Evolutionary conservation across 2,329 filamentous ascomycete species (phyloP), one percentile per base, ranked within the genome.

Genomic region (Colletotrichum tropicicola): DNA sequence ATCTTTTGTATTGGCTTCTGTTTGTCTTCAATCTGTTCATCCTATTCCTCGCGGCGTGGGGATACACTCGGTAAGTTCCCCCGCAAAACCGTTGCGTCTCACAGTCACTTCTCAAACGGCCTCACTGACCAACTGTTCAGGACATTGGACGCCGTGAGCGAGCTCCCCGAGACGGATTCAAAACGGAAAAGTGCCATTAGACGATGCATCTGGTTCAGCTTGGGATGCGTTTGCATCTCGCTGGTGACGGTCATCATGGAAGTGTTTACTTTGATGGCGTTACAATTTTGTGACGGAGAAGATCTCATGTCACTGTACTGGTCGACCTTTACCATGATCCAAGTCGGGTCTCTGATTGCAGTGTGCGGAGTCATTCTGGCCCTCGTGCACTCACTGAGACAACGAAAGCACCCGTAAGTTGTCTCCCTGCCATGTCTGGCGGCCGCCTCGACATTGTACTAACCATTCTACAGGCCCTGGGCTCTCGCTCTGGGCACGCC

Each of bases 271-370:
- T 79, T 87, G 17, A 70, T 87, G 59, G 83, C 83, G 1, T 73
- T 87, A 5, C 84, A 89, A 68, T 89, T 87, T 68, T 89, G 87
- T 67, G 84, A 87, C 37, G 86, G 85, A 9, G 87, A 89, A 69
- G 83, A 88, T 68, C 79, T 89, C 59, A 87, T 88, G 75, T 81
- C 82, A 2, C 75, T 89, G 0, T 88, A 87, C 73, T 89, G 86
- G 86, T 83, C 86, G 0, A 87, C 86, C 2, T 89, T 86, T 85
- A 86, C 85, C 21, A 85, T 87, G 80, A 77, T 87, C 5, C 86
- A 89, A 69, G 75, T 88, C 3, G 87, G 86, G 6, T 84, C 84
- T 2, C 75, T 87, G 65, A 87, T 88, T 35, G 87, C 87, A 62
- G 87, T 88, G 70, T 72, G 83, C 12, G 87, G 87, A 27, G 84